Percentiles rank a stretch among this genome's conserved stretches.
Conservation (phyloP, 345 rosid genomes). For the Citrus hindsii region DNA sequence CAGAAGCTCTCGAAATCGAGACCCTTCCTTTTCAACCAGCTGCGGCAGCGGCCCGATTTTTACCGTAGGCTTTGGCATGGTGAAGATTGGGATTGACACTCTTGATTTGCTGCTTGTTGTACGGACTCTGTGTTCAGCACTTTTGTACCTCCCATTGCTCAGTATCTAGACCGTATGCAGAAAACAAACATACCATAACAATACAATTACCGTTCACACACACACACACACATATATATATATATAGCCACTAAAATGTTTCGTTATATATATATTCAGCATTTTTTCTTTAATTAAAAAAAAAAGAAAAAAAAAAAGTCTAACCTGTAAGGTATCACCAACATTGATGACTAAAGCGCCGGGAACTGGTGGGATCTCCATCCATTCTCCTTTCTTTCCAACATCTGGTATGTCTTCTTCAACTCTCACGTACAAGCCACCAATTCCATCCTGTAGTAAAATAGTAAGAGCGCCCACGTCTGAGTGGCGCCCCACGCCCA, state of each 20-base stretch:
- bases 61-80: constrained; percentile 33
- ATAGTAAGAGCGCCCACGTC: constrained; percentile 57
- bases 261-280: no score
- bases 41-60: constrained; percentile 48
- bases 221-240: no score
- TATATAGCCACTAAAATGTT: no score
- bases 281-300: not conserved
- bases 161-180: constrained; percentile 28
- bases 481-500: constrained; percentile 65
- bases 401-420: constrained; percentile 10
- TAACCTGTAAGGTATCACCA: constrained; percentile 16
- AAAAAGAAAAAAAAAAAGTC: no score
- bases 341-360: constrained; percentile 19
- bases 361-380: constrained; percentile 12
- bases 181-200: not conserved
- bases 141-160: constrained; percentile 58
- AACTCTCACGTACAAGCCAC: constrained; percentile 57
- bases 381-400: constrained; percentile 11
- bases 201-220: no score
- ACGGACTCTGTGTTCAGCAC: constrained; percentile 56
- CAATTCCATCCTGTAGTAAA: constrained; percentile 57
- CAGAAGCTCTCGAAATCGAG: constrained; percentile 38
- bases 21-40: constrained; percentile 39
- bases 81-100: constrained; percentile 56
- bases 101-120: constrained; percentile 42